Evolutionary conservation across 768 basidiomycete genomes (phyloP), one percentile per base, ranked within the genome.

Genomic region (Boletus tomentosulus): DNA sequence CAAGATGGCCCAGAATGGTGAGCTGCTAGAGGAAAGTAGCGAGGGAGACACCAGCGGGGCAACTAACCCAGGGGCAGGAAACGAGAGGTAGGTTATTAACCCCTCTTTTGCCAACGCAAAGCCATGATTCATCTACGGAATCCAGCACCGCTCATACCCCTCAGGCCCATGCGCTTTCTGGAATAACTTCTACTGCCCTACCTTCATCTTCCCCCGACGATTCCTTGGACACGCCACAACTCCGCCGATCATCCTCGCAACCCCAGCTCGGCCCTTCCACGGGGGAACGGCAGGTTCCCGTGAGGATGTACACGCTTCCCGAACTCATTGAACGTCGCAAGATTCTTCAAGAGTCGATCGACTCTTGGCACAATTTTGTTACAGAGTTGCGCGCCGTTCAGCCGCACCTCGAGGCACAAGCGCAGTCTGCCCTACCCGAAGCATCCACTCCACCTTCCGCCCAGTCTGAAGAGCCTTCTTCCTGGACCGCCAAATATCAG

Each of bases 181-280:
- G 55, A 50, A 38, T 43, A 27, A 13, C 37, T 15, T 33, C 46
- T 13, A 39, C 34, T 39, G 38, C 19, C 15, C 39, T 34, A 24
- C 38, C 28, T 25, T 22, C 57, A 16, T 43, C 50, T 27, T 44
- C 57, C 19, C 38, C 58, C 24, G 48, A 51, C 24, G 16, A 53
- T 54, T 38, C 62, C 46, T 33, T 51, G 50, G 55, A 61, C 33
- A 30, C 51, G 16, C 57, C 49, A 2, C 65, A 66, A 37, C 64
- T 66, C 48, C 61, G 66, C 47, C 65, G 66, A 57, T 63, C 65
- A 15, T 66, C 58, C 22, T 68, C 69, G 13, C 66, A 69, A 11
- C 59, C 66, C n/a, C 60, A 60, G 52, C 30, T 67, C 13, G 57
- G 63, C 27, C 66, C 64, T 34, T 44, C 55, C 22, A 45, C 54